Evolutionary conservation across 495 filamentous ascomycete species (phyloP).

Genomic region (Hypoxylon fragiforme): DNA sequence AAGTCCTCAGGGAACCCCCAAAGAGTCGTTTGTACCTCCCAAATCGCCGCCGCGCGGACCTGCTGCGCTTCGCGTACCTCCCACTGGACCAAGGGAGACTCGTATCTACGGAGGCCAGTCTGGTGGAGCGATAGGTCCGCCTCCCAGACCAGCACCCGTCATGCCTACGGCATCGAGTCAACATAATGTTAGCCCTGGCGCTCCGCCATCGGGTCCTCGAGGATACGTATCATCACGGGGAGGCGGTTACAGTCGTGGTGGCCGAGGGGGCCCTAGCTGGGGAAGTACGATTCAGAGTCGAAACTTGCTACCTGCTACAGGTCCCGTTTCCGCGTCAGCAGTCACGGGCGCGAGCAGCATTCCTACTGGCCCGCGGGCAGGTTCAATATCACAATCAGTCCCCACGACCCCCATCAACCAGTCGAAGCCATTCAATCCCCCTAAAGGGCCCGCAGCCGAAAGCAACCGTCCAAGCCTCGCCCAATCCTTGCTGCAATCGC

Average conservation of each 20-base stretch:
- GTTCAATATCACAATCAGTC: slow-evolving; percentile 29
- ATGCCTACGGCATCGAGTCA: slow-evolving; percentile 37
- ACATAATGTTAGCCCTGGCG: slow-evolving; percentile 42
- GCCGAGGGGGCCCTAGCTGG: slow-evolving; percentile 46
- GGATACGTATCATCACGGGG: slow-evolving; percentile 47
- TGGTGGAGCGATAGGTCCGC: slow-evolving; percentile 35
- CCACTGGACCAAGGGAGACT: slow-evolving; percentile 49
- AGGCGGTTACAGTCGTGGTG: slow-evolving; percentile 42
- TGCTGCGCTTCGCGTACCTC: slow-evolving; percentile 50
- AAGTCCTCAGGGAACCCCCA: slow-evolving; percentile 27
- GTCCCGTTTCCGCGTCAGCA: slow-evolving; percentile 37
- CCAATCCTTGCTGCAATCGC: slow-evolving; percentile 44
- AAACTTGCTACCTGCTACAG: slow-evolving; percentile 35
- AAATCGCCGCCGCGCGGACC: slow-evolving; percentile 53
- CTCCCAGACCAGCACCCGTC: slow-evolving; percentile 37
- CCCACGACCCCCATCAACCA: slow-evolving; percentile 33
- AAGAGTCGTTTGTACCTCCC: slow-evolving; percentile 33
- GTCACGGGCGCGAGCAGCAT: slow-evolving; percentile 40
- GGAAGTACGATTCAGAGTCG: slow-evolving; percentile 40
- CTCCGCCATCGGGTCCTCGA: slow-evolving; percentile 51
- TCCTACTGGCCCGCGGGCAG: slow-evolving; percentile 50
- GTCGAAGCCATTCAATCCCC: slow-evolving; percentile 53
- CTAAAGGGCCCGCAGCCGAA: slow-evolving; percentile 51
- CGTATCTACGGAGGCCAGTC: slow-evolving; percentile 42
- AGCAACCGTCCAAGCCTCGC: slow-evolving; percentile 43